phyloP scores from a whole-genome alignment of 1,139 yeast genomes.

The Blastobotrys apis region DNA sequence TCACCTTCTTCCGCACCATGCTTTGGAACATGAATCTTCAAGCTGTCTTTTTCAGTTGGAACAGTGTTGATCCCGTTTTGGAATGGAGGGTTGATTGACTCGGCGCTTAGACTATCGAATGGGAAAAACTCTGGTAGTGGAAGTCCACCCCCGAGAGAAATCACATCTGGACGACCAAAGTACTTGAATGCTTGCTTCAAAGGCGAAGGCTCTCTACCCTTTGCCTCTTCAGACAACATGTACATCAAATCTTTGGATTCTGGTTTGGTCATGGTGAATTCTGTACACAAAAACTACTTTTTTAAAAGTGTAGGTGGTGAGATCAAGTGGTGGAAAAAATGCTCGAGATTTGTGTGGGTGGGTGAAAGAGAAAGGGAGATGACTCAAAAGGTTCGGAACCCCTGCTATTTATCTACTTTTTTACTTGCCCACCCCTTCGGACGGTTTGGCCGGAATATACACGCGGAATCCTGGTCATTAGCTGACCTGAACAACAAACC shows the following conservation, averaged over 20 bases:
- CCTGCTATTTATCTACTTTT: too few species aligned
- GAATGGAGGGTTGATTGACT: slow-evolving; percentile 75
- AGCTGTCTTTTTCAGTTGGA: slow-evolving; percentile 47
- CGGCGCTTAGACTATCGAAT: slow-evolving; percentile 66
- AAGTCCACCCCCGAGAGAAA: slow-evolving; percentile 93
- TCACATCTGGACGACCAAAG: slow-evolving; percentile 66
- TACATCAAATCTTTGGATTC: slow-evolving; percentile 67
- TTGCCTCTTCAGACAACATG: slow-evolving; percentile 73
- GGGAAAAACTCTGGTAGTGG: slow-evolving; percentile 92
- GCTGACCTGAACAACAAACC: too few species aligned
- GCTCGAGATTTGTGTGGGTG: too few species aligned
- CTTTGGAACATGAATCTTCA: slow-evolving; percentile 45
- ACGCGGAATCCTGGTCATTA: too few species aligned
- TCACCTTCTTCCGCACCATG: slow-evolving; percentile 40
- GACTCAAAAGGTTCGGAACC: too few species aligned
- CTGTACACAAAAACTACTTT: too few species aligned
- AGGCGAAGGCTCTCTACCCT: slow-evolving; percentile 70
- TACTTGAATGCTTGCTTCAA: slow-evolving; percentile 81
- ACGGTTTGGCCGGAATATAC: too few species aligned
- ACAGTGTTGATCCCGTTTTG: slow-evolving; percentile 67
- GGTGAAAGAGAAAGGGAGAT: too few species aligned
- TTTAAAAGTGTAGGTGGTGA: background rate
- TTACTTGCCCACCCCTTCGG: too few species aligned
- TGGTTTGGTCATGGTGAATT: slow-evolving; percentile 21
- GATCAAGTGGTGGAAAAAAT: background rate